Base-by-base conservation (phyloP, 192 early-diverging fungal genomes). In the Helicostylum pulchrum region DNA sequence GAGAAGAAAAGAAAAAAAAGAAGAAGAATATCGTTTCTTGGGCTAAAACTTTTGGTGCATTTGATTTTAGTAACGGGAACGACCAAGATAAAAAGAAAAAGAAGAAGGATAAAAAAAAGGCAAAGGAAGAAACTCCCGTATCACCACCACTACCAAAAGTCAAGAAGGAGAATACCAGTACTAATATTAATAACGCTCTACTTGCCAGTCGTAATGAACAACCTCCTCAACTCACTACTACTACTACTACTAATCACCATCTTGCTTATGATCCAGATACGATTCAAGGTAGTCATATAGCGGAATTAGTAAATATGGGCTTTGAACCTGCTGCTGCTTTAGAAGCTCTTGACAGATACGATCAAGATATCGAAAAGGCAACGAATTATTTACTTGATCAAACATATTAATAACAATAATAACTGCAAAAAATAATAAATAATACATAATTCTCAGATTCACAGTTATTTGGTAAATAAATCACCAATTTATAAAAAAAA, bases 371-470 rank as follows among this genome's bases (percentile, higher is more conserved):
- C 12, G 79, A 82, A 50, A 88, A 87, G 69, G 90, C 90, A 0
- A 85, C 85, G 62, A 92, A 92, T 75, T 90, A 85, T 69, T 77
- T 92, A 45, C 77, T 92, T 47, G 90, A 92, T 77, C 68, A 70
- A 57, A 20, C 50, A 3, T 50, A 39, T 43, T 7, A 51, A 26
- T 46, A 55, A 36, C 4, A 17, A 48, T 48, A 17, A 14, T 48
- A 17, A 48, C 1, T 2, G 4, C 4, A 45, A 4, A 1, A 45
- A 9, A 9, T 45, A 45, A 12, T 45, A 26, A 26, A 26, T 26
- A 26, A 26, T 26, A 26, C 2, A 26, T 26, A 26, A 26, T 26
- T 26, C 26, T 26, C 26, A 26, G 26, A 26, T 26, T 26, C 1
- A 26, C 2, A 26, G 26, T 2, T n/a, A n/a, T n/a, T 26, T 26